These are phyloP conservation scores for Ichthyophthirius multifiliis DNA, from an alignment of 169 alveolate species.

Conservation along the genomic window DNA sequence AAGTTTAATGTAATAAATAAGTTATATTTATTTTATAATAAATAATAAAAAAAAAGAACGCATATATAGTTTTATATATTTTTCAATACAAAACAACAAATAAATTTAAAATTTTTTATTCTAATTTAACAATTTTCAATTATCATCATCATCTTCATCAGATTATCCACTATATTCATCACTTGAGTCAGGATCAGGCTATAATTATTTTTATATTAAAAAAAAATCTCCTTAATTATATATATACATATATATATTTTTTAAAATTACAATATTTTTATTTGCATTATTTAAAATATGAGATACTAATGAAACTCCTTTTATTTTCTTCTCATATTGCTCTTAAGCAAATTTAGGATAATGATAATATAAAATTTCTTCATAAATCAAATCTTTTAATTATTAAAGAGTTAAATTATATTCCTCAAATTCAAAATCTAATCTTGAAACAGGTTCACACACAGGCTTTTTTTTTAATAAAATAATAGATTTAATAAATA, in stretches of 20 bases:
- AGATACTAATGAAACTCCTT: conserved; percentile 2
- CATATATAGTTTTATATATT: too few species aligned
- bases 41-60: too few species aligned
- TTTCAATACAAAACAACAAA: too few species aligned
- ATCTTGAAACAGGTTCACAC: conserved; percentile 46
- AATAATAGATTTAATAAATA: neutral
- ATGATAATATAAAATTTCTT: conserved; percentile 33
- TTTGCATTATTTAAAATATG: conserved; percentile 35
- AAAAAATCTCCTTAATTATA: neutral
- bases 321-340: conserved; percentile 1
- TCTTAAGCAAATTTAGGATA: conserved; percentile 3
- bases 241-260: neutral
- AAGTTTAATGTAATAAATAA: too few species aligned
- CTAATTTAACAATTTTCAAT: neutral
- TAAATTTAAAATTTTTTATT: too few species aligned
- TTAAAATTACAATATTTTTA: neutral
- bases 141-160: neutral
- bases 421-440: conserved; percentile 70
- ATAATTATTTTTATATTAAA: neutral
- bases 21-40: too few species aligned
- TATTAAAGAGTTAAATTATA: conserved; percentile 53
- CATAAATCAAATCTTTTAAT: conserved; percentile 44
- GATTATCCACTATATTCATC: neutral
- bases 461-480: conserved; percentile 40
- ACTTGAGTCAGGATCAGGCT: neutral